Evolutionary conservation across 768 basidiomycete genomes (phyloP).

Genomic region (Agrocybe chaxingu): DNA sequence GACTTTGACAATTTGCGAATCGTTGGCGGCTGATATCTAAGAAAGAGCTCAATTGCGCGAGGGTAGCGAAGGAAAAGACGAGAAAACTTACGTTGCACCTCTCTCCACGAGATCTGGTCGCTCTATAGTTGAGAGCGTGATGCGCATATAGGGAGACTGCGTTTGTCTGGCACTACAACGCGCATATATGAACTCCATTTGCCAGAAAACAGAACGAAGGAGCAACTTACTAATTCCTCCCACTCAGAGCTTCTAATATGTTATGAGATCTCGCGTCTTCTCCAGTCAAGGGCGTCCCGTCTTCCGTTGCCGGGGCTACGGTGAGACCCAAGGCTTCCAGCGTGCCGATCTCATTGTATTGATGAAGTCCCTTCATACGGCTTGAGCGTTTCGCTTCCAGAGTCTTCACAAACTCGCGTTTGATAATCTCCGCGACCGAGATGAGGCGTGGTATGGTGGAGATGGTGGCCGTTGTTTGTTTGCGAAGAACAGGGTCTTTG

Average conservation of each 20-base stretch:
- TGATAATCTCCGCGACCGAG: constrained; percentile 80
- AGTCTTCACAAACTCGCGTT: constrained; percentile 68
- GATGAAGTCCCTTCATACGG: constrained; percentile 58
- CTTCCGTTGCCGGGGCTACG: neutral
- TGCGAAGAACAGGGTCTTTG: neutral
- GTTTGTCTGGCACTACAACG: constrained; percentile 46
- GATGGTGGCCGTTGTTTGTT: constrained; percentile 25
- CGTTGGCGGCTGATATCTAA: constrained; percentile 56
- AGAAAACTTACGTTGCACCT: constrained; percentile 49
- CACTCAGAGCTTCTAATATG: constrained; percentile 45
- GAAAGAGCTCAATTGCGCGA: neutral
- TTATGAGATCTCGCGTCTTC: constrained; percentile 32
- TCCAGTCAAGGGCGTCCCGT: constrained; percentile 7
- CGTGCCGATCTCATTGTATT: constrained; percentile 70
- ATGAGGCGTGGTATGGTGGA: constrained; percentile 59
- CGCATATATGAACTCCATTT: constrained; percentile 1
- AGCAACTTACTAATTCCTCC: constrained; percentile 55
- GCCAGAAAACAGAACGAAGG: constrained; percentile 3
- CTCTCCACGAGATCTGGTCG: constrained; percentile 34
- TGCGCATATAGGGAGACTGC: constrained; percentile 65
- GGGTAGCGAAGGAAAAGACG: neutral
- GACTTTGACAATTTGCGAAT: constrained; percentile 54
- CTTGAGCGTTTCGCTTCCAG: constrained; percentile 39
- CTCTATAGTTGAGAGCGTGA: constrained; percentile 54
- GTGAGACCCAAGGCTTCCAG: constrained; percentile 40